Conservation (phyloP, 1,284 basidiomycete species). For the Peniophora sp. region DNA sequence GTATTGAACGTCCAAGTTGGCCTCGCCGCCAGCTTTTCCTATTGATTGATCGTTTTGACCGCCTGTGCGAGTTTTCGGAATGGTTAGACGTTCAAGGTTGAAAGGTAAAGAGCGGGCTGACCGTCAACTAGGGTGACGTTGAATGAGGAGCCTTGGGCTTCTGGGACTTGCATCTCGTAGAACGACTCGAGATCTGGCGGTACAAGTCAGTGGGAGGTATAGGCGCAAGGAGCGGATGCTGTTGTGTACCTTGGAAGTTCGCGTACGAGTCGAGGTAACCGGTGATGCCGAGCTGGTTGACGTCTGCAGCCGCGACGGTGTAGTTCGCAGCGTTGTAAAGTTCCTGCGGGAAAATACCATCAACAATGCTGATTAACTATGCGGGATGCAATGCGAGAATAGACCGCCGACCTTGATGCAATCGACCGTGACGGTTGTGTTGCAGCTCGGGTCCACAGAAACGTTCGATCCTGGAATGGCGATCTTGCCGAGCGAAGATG, state of each 20-base stretch:
- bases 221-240: too few species aligned
- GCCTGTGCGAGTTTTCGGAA: conserved; percentile 20
- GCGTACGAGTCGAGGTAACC: conserved; percentile 50
- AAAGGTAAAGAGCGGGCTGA: background rate
- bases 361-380: background rate
- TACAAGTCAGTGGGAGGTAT: too few species aligned
- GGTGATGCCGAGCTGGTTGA: conserved; percentile 47
- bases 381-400: background rate
- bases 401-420: conserved; percentile 37
- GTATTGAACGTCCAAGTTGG: conserved; percentile 65
- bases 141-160: conserved; percentile 30
- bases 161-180: conserved; percentile 22
- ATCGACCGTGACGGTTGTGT: conserved; percentile 9
- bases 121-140: conserved; percentile 32
- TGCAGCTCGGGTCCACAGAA: conserved; percentile 36
- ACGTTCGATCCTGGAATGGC: conserved; percentile 25
- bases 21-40: conserved; percentile 54
- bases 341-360: conserved; percentile 15
- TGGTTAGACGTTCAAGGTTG: background rate
- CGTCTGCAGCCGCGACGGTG: conserved; percentile 24
- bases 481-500: conserved; percentile 20
- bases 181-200: conserved; percentile 27
- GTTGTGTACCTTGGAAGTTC: conserved; percentile 29
- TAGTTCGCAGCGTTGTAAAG: conserved; percentile 45
- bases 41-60: conserved; percentile 56